Conservation (phyloP, 352 stramenopile species). For the Phytophthora kernoviae region DNA sequence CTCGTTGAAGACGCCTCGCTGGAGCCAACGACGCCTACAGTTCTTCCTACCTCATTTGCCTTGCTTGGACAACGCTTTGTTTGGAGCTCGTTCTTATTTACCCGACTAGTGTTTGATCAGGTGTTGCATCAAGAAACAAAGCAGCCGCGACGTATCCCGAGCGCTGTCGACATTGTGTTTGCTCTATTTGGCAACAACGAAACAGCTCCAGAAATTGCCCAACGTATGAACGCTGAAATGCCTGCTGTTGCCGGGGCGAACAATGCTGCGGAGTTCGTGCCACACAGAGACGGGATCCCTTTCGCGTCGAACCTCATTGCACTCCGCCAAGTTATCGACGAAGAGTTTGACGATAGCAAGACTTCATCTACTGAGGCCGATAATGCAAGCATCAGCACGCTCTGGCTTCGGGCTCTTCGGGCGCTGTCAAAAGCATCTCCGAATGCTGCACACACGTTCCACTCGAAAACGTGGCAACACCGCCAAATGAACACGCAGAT, state of each 20-base stretch:
- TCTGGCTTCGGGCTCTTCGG: conserved; percentile 26
- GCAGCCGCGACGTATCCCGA: conserved; percentile 18
- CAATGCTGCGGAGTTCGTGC: conserved; percentile 1
- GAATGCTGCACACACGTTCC: conserved; percentile 8
- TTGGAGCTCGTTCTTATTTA: conserved; percentile 31
- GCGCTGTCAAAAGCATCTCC: conserved; percentile 18
- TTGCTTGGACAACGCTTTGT: conserved; percentile 28
- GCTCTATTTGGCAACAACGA: conserved; percentile 27
- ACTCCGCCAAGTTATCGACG: conserved; percentile 23
- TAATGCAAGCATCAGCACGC: conserved; percentile 14
- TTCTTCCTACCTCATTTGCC: conserved; percentile 11
- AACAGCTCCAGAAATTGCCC: conserved; percentile 12
- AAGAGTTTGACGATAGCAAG: conserved; percentile 10
- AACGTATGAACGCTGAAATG: conserved; percentile 12
- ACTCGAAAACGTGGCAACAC: conserved; percentile 16
- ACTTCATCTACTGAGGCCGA: background rate
- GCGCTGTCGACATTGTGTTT: conserved; percentile 29
- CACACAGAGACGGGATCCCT: conserved; percentile 16
- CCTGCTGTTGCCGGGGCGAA: background rate
- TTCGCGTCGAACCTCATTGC: conserved; percentile 28
- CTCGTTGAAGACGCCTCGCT: conserved; percentile 1
- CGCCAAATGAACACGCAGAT: conserved; percentile 31
- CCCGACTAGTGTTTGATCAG: conserved; percentile 21
- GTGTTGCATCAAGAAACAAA: conserved; percentile 9
- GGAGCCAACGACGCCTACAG: background rate